Conservation (phyloP, 345 rosid genomes). For the Eucalyptus pauciflora region DNA sequence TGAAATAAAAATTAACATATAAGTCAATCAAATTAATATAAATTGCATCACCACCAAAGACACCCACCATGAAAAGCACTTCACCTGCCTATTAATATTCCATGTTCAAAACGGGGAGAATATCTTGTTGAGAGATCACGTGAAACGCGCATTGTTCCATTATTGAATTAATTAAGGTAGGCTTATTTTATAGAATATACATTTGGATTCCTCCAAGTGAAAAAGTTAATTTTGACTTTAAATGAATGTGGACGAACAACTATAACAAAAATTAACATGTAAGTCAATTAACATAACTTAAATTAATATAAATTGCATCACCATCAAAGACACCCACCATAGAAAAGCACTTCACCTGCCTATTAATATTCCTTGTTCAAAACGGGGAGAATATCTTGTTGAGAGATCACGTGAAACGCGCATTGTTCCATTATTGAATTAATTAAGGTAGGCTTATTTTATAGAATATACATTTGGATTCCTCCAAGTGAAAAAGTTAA, state of each 20-base stretch:
- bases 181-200: too few relatives aligned
- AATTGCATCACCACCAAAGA: not conserved
- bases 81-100: not conserved
- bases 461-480: too few relatives aligned
- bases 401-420: not conserved
- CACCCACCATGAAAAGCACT: not conserved
- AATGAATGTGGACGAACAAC: not conserved
- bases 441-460: not conserved
- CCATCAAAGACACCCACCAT: not conserved
- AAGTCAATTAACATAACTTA: not conserved
- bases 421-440: fast-evolving
- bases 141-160: not conserved
- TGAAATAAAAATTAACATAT: not conserved
- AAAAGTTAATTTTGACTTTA: not conserved
- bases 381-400: too few relatives aligned
- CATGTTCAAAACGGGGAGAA: too few relatives aligned
- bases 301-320: not conserved
- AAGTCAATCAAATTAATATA: not conserved
- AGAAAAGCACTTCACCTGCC: not conserved
- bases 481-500: not conserved
- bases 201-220: not conserved
- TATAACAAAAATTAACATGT: not conserved
- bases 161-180: not conserved
- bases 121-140: not conserved
- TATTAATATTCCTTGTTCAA: too few relatives aligned